Conservation (phyloP, 2,329 filamentous ascomycete species). For the Gnomoniopsis sp. region DNA sequence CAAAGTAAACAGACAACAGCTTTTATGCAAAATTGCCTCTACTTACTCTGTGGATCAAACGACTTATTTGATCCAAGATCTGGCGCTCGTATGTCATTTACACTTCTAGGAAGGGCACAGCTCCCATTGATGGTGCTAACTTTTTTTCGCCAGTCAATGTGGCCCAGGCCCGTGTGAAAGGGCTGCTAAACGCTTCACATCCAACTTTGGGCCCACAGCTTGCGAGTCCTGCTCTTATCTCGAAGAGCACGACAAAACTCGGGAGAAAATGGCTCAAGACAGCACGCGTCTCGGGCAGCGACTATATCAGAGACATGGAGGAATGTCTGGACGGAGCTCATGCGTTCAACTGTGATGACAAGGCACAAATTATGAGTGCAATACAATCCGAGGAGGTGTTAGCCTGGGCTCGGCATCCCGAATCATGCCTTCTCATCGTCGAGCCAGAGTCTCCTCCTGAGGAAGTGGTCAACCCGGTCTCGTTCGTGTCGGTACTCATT, state of each 20-base stretch:
- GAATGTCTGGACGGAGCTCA: not conserved
- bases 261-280: not conserved
- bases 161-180: not conserved
- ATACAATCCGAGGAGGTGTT: not conserved
- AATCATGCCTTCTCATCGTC: not conserved
- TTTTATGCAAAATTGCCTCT: not conserved
- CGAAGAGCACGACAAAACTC: not conserved
- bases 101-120: not conserved
- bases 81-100: not conserved
- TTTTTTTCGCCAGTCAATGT: not conserved
- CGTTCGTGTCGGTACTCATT: not conserved
- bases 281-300: not conserved
- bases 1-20: not conserved
- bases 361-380: not conserved
- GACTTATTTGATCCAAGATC: not conserved
- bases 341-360: not conserved
- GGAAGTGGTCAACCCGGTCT: not conserved
- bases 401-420: not conserved
- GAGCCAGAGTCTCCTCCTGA: not conserved
- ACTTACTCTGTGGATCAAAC: not conserved
- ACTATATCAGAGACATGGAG: not conserved
- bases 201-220: not conserved
- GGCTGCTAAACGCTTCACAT: not conserved
- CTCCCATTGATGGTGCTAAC: not conserved
- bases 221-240: not conserved